phyloP scores from a whole-genome alignment of 257 asterid species.

The Rauvolfia tetraphylla region DNA sequence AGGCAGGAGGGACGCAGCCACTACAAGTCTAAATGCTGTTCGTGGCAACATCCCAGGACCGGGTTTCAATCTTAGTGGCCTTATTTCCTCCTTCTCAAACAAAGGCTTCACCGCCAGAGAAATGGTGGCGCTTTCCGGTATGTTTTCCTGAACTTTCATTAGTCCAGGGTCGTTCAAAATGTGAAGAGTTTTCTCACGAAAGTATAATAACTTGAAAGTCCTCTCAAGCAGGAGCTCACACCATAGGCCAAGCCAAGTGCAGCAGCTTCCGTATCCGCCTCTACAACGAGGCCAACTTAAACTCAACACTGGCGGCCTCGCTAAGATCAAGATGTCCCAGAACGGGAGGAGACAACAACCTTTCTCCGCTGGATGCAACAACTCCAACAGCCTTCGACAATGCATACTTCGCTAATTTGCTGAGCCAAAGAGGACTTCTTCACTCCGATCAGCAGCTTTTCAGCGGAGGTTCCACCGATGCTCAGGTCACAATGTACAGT shows the following conservation, averaged over 20 bases:
- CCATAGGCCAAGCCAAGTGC: constrained; percentile 72
- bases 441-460: constrained; percentile 70
- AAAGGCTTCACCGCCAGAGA: constrained; percentile 57
- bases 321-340: constrained; percentile 41
- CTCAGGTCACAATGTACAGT: constrained; percentile 49
- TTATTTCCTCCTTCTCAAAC: constrained; percentile 54
- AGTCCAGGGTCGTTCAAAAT: too few relatives aligned
- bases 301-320: constrained; percentile 39
- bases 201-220: too few relatives aligned
- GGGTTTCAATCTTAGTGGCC: constrained; percentile 28
- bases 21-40: constrained; percentile 51
- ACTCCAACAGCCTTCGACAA: constrained; percentile 45
- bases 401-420: constrained; percentile 44
- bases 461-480: constrained; percentile 57
- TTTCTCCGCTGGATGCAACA: constrained; percentile 36
- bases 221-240: constrained; percentile 32
- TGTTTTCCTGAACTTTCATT: neutral
- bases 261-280: constrained; percentile 40
- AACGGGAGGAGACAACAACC: constrained; percentile 37
- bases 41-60: constrained; percentile 57
- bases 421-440: constrained; percentile 40
- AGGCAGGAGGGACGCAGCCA: constrained; percentile 65
- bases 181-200: too few relatives aligned
- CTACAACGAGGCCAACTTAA: constrained; percentile 58
- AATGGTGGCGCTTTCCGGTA: constrained; percentile 79